Evolutionary conservation across 768 basidiomycete genomes (phyloP), one percentile per base, ranked within the genome.

Genomic region (Psilocybe cubensis): DNA sequence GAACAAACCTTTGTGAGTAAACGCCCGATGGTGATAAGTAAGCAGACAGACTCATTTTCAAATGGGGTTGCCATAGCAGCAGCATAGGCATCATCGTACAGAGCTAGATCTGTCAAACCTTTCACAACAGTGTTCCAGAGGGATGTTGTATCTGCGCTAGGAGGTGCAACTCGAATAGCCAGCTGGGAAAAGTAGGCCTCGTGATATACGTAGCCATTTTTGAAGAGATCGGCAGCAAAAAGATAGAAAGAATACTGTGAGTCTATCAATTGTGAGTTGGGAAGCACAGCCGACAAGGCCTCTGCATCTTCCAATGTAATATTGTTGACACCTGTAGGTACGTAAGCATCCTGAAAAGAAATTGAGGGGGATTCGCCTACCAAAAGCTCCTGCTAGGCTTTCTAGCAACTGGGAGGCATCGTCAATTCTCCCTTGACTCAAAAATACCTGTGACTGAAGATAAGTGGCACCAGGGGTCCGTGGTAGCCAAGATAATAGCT

Each of bases 61-160:
- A 86, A 88, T 4, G 95, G 93, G 6, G 82, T 82, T 18, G 84
- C 78, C 68, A 91, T 84, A 66, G 98, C 72, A 21, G 87, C 78
- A 43, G 86, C 80, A 72, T 98, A 98, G 1, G 97, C 96, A 64
- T 94, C 88, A 65, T 96, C 93, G 73, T 89, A 97, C 60, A 82
- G 74, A 5, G 83, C 85, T 40, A 92, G 75, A 46, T 90, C 88
- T 18, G 84, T 85, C 52, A 87, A 83, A 25, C 91, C 90, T 66
- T 87, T 83, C 71, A 90, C 91, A 18, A 95, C 77, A 56, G 78
- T 87, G 59, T 79, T 81, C 94, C 95, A 96, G 21, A 98, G 71
- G n/a, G 86, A 79, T 44, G 83, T 77, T 9, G 83, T 85, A 60
- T 88, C 83, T 17, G 72, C 71, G 18, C 76, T 80, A 27, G 72